Evolutionary conservation across 345 rosid genomes (phyloP), one percentile per base, ranked within the genome.

Genomic region (Aquilaria malaccensis): DNA sequence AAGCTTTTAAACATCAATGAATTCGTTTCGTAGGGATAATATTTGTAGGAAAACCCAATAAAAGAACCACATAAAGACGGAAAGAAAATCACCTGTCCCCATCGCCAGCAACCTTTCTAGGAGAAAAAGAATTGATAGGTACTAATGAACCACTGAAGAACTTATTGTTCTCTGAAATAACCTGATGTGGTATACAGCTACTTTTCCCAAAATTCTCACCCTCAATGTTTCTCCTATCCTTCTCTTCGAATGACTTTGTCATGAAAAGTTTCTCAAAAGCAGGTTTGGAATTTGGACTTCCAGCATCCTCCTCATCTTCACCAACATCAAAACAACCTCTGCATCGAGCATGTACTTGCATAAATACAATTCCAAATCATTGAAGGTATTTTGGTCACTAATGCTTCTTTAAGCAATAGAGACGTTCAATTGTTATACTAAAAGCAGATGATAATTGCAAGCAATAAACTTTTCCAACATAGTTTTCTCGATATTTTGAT

Each of bases 281-380:
- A 58, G 76, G 63, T 60, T 9, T 67, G 33, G 58, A 78, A 63
- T 58, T 74, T 55, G 87, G 84, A 76, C 82, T 83, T 64, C 79
- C 73, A 62, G 75, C 79, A 78, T 52, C 72, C 56, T 67, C 84
- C 70, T 83, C 95, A 43, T 78, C 86, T 76, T 87, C 95, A 37
- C 81, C 77, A 45, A 83, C 67, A 76, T 89, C 99, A 74, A 89
- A 94, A 74, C 92, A 88, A 67, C 83, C 87, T 71, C 97, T 94
- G 92, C 81, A 83, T 67, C 60, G 66, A 61, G 63, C 63, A 31
- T 47, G 61, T 33, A 53, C 45, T 56, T 52, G 37, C 52, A 60
- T 32, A 61, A 61, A 48, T 43, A 46, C 43, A 37, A 37, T 4
- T 9, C 43, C 1, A 37, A 37, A 2, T 37, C 43, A 57, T 55